Base-by-base conservation (phyloP, 805 yeast species). In the Cyberlindnera mycetangii region DNA sequence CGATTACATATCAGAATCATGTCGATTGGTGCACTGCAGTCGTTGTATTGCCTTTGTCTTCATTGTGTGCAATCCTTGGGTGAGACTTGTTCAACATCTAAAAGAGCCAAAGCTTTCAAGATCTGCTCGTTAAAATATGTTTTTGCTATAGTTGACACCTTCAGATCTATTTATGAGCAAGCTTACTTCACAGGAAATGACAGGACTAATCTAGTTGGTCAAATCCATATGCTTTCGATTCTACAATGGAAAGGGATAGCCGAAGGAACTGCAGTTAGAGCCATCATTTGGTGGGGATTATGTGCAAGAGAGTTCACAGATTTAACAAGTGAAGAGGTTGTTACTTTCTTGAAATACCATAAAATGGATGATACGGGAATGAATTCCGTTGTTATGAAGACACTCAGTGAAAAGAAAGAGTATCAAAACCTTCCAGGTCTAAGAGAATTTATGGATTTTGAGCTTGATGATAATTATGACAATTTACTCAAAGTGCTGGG, bases 381-480 rank as follows among this genome's bases (percentile, higher is more conserved):
- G 18, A 37, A 42, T 10, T 20, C 6, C 2, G 3, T 8, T 5
- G 32, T 37, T 15, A 5, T 42, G 9, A 11, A 22, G 3, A 4
- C 6, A 10, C 15, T 30, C 12, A n/a, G 16, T 7, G 3, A 36
- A 17, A 21, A n/a, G 14, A 32, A 15, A 7, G 32, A 31, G 19
- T 42, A 30, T 18, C n/a, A 10, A 7, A 14, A 31, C 22, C 12
- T 30, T 9, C 45, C 45, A 3, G 16, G 11, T 5, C 14, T 42
- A 15, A 17, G 25, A 10, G 44, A 41, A 5, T 18, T 33, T 7
- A 17, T 19, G 12, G 37, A 42, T 12, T 36, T 42, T 18, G 37
- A 37, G 9, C 17, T 42, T 24, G 45, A 42, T 32, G 41, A 37
- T 15, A 34, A 42, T 30, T 7, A n/a, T 5, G 37, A 36, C 7